Evolutionary conservation across 768 basidiomycete genomes (phyloP).

Genomic region (Lactifluus volemus): DNA sequence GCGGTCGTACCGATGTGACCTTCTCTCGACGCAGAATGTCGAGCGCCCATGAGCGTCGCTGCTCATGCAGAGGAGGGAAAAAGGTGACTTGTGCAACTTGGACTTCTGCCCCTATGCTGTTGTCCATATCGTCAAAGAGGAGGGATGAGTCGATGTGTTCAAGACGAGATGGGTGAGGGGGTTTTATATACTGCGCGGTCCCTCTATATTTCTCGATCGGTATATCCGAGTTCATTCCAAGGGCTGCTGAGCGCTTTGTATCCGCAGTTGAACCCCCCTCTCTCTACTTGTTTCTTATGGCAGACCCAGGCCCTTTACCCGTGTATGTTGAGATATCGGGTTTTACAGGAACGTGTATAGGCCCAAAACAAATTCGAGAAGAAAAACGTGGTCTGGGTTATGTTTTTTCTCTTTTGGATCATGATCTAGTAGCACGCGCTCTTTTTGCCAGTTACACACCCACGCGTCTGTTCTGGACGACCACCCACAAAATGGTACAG

Average conservation of each 20-base stretch:
- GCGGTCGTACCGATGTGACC: constrained; percentile 38
- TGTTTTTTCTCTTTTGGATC: not conserved
- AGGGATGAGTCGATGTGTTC: not conserved
- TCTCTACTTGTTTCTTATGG: not conserved
- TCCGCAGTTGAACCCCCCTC: too few relatives aligned
- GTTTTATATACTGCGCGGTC: constrained; percentile 3
- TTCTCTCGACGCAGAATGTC: constrained; percentile 49
- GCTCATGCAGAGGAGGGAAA: constrained; percentile 56
- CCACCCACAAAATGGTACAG: constrained; percentile 39
- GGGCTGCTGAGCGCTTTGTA: not conserved
- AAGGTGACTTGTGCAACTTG: constrained; percentile 40
- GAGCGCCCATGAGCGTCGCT: constrained; percentile 65
- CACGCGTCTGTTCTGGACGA: not conserved
- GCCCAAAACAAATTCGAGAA: not conserved
- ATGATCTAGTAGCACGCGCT: not conserved
- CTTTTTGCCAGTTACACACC: constrained; percentile 2
- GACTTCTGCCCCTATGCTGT: not conserved
- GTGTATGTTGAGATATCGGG: not conserved
- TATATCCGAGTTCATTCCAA: not conserved
- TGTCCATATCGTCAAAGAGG: not conserved
- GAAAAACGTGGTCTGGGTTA: not conserved
- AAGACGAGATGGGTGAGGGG: not conserved
- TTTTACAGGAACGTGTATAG: not conserved
- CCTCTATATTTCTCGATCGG: not conserved
- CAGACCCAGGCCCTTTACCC: constrained; percentile 2